Evolutionary conservation across 2,329 filamentous ascomycete species (phyloP).

Genomic region (Triangularia verruculosa): DNA sequence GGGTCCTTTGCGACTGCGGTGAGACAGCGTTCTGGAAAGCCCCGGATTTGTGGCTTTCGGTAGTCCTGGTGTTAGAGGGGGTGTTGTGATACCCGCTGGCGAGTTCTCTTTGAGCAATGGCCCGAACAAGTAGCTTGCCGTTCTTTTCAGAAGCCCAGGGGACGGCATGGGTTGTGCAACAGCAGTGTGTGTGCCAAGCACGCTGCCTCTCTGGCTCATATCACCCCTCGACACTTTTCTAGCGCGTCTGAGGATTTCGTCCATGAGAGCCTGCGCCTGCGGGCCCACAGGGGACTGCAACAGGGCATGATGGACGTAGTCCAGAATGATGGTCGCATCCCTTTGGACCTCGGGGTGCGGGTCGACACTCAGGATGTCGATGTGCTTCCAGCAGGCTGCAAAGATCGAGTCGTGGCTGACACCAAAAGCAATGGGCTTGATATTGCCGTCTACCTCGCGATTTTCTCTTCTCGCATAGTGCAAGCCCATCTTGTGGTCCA

Average conservation of each 20-base stretch:
- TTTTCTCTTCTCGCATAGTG: slow-evolving; percentile 58
- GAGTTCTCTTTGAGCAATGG: slow-evolving; percentile 52
- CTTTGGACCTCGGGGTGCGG: slow-evolving; percentile 90
- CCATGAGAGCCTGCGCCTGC: slow-evolving; percentile 68
- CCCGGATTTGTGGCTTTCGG: slow-evolving; percentile 31
- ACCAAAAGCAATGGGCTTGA: slow-evolving; percentile 55
- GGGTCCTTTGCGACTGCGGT: slow-evolving; percentile 39
- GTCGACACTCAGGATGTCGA: slow-evolving; percentile 86
- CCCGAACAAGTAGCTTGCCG: slow-evolving; percentile 61
- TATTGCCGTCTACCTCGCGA: slow-evolving; percentile 55
- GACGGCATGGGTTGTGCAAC: slow-evolving; percentile 47
- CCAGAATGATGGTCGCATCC: slow-evolving; percentile 79
- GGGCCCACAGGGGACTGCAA: slow-evolving; percentile 72
- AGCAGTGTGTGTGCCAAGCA: slow-evolving; percentile 37
- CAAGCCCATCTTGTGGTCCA: slow-evolving; percentile 60
- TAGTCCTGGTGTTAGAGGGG: slow-evolving; percentile 28
- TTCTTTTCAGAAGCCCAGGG: slow-evolving; percentile 59
- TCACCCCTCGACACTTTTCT: slow-evolving; percentile 44
- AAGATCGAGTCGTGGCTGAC: slow-evolving; percentile 87
- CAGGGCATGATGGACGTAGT: slow-evolving; percentile 76
- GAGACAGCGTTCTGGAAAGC: slow-evolving; percentile 37
- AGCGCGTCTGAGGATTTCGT: slow-evolving; percentile 62
- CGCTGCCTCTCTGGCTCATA: slow-evolving; percentile 43
- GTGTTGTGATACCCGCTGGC: slow-evolving; percentile 24
- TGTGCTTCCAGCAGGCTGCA: slow-evolving; percentile 89